Conservation (phyloP, 108 stramenopile genomes). For the Cyclotella sp. region DNA sequence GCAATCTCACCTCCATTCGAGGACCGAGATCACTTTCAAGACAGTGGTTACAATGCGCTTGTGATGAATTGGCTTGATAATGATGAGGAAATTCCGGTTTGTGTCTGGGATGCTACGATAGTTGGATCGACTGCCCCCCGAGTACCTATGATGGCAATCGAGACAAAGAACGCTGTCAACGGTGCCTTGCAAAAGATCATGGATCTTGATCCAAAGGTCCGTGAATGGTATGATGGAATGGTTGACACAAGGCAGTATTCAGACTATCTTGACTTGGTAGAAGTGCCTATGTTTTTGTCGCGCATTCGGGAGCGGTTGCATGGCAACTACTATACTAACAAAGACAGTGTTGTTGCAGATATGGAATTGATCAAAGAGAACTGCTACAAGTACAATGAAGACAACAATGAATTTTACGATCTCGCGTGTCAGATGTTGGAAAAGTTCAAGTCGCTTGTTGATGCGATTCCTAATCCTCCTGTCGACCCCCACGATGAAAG, state of each 20-base stretch:
- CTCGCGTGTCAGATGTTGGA: conserved; percentile 61
- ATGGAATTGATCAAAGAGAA: conserved; percentile 79
- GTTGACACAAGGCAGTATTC: conserved; percentile 65
- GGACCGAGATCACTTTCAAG: conserved; percentile 44
- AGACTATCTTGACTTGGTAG: conserved; percentile 78
- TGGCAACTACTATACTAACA: conserved; percentile 71
- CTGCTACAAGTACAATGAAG: conserved; percentile 86
- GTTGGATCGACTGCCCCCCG: conserved; percentile 24
- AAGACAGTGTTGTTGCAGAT: conserved; percentile 74
- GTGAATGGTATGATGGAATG: conserved; percentile 55
- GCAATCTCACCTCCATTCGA: conserved; percentile 34
- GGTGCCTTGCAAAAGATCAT: conserved; percentile 48
- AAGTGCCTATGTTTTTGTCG: conserved; percentile 77
- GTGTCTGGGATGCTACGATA: conserved; percentile 72
- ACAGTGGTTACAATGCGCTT: conserved; percentile 54
- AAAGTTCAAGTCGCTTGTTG: conserved; percentile 60
- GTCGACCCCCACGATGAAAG: background rate
- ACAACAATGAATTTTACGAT: conserved; percentile 53
- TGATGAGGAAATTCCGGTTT: conserved; percentile 28
- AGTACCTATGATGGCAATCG: conserved; percentile 56
- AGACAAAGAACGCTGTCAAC: conserved; percentile 51
- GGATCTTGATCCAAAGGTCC: conserved; percentile 44
- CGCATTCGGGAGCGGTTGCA: conserved; percentile 58
- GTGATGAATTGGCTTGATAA: conserved; percentile 27
- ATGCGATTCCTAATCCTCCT: conserved; percentile 26